Evolutionary conservation across 2,329 filamentous ascomycete genomes (phyloP).

Genomic region (Ceratocystis variospora): DNA sequence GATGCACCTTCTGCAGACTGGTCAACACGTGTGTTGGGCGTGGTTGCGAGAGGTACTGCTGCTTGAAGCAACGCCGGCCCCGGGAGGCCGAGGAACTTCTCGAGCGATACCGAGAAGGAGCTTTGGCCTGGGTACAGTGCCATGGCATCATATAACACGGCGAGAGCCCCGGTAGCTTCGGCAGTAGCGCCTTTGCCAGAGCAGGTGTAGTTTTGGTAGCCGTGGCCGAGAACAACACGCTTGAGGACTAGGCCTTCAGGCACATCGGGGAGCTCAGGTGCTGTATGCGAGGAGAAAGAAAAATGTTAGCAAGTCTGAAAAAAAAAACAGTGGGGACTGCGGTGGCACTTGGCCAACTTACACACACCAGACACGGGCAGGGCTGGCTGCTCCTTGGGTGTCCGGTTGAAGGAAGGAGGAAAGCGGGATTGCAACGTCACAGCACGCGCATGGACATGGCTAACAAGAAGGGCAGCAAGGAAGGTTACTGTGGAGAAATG

Average conservation of each 20-base stretch:
- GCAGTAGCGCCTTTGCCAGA: neutral
- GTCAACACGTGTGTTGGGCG: slow-evolving; percentile 23
- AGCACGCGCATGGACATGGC: neutral
- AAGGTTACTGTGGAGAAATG: neutral
- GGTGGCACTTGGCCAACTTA: neutral
- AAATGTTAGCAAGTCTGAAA: slow-evolving; percentile 15
- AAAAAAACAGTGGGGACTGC: neutral
- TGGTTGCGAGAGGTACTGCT: slow-evolving; percentile 36
- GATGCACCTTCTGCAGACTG: slow-evolving; percentile 30
- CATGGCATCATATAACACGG: slow-evolving; percentile 46
- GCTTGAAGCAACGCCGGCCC: slow-evolving; percentile 30
- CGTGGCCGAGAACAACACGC: slow-evolving; percentile 47
- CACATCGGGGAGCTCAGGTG: slow-evolving; percentile 32
- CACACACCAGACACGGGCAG: slow-evolving; percentile 8
- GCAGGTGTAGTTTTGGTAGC: slow-evolving; percentile 48
- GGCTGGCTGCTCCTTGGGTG: neutral
- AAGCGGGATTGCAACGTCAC: neutral
- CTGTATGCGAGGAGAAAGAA: neutral
- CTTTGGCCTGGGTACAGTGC: slow-evolving; percentile 36
- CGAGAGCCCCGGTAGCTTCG: slow-evolving; percentile 34
- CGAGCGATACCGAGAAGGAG: slow-evolving; percentile 27
- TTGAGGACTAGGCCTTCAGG: slow-evolving; percentile 32
- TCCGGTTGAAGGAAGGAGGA: neutral
- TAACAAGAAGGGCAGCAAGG: neutral
- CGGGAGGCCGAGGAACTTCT: slow-evolving; percentile 27